These are phyloP conservation scores for Trichoderma hamatum DNA, from an alignment of 2,329 filamentous ascomycete species.

Conservation along the genomic window DNA sequence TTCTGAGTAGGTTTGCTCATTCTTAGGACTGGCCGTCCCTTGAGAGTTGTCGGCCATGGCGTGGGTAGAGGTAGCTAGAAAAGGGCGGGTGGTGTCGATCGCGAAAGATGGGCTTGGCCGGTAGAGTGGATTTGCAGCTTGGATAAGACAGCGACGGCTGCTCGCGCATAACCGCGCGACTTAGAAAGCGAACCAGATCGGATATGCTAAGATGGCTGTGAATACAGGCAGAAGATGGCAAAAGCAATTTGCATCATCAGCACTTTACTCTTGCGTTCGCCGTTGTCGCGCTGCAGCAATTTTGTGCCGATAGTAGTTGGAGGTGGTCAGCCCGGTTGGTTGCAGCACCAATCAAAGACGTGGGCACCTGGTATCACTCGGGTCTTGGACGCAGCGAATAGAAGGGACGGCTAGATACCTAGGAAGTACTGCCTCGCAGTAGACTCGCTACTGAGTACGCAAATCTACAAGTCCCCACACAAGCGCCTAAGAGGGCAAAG, in stretches of 20 bases:
- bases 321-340: constrained; percentile 18
- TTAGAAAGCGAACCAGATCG: constrained; percentile 1
- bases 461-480: constrained; percentile 6
- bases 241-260: background rate
- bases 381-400: background rate
- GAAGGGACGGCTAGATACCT: background rate
- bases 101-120: constrained; percentile 26
- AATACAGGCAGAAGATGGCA: background rate
- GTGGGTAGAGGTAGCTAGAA: constrained; percentile 26
- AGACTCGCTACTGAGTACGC: background rate
- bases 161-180: constrained; percentile 24
- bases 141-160: constrained; percentile 18
- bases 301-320: constrained; percentile 11
- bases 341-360: constrained; percentile 10
- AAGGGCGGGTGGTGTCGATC: constrained; percentile 27
- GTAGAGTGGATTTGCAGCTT: constrained; percentile 1
- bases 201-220: background rate
- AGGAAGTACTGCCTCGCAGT: background rate
- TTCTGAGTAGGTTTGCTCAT: constrained; percentile 40
- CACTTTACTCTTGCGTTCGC: background rate
- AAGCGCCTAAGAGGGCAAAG: constrained; percentile 1
- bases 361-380: constrained; percentile 9
- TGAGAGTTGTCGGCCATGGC: constrained; percentile 51
- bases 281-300: constrained; percentile 18
- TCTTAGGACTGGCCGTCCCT: constrained; percentile 45